Evolutionary conservation across 129 eudicot species (phyloP).

Genomic region (Ambrosia trifida): DNA sequence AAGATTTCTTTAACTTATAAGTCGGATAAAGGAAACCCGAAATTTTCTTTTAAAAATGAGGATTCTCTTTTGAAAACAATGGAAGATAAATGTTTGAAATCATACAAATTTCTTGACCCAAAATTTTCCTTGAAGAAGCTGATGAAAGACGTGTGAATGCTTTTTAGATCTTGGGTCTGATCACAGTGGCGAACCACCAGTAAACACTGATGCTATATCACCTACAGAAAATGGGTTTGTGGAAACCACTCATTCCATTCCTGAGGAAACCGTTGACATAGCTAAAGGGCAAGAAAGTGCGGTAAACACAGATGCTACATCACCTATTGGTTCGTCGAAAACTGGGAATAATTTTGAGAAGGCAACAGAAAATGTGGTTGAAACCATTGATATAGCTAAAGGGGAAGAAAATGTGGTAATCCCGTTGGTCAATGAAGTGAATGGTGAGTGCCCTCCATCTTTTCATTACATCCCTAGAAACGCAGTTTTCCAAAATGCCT

Average conservation of each 20-base stretch:
- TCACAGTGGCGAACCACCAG: constrained; percentile 26
- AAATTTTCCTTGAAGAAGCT: constrained; percentile 57
- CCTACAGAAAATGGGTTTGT: background rate
- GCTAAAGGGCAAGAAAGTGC: no score
- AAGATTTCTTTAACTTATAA: constrained; percentile 56
- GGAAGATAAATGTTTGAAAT: constrained; percentile 56
- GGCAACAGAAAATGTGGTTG: constrained; percentile 24
- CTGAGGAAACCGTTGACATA: no score
- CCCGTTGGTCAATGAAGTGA: constrained; percentile 61
- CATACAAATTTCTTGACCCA: constrained; percentile 52
- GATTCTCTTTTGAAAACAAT: constrained; percentile 50
- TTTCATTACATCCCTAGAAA: constrained; percentile 72
- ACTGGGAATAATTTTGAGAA: constrained; percentile 22
- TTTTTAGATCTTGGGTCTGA: constrained; percentile 48
- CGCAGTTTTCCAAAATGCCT: constrained; percentile 68
- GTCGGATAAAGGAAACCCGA: constrained; percentile 27
- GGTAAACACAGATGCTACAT: no score
- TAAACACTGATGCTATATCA: constrained; percentile 25
- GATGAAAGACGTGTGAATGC: constrained; percentile 69
- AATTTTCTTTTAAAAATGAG: constrained; percentile 41
- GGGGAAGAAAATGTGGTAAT: constrained; percentile 70
- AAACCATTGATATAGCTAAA: constrained; percentile 58
- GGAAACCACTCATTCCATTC: no score
- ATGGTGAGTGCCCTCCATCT: constrained; percentile 50
- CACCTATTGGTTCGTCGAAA: background rate